These are phyloP conservation scores for Moelleriella libera DNA, from an alignment of 2,329 filamentous ascomycete genomes.

Conservation along the genomic window DNA sequence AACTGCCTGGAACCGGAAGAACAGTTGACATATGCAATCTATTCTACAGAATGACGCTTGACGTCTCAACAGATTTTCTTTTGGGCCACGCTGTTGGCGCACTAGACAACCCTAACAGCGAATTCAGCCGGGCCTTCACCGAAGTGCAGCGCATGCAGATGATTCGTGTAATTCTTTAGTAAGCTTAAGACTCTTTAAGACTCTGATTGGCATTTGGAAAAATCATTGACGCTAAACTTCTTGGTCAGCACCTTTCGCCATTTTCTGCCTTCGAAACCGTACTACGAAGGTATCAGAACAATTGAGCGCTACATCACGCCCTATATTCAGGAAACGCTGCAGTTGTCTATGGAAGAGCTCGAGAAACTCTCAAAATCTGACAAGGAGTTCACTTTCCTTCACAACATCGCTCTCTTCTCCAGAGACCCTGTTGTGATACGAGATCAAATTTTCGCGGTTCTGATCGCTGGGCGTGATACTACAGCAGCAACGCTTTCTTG, in stretches of 20 bases:
- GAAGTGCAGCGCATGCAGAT: constrained; percentile 61
- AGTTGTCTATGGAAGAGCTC: constrained; percentile 56
- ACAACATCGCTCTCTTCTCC: constrained; percentile 72
- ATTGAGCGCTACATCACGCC: constrained; percentile 66
- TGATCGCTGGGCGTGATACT: constrained; percentile 78
- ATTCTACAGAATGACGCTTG: constrained; percentile 72
- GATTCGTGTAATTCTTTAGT: constrained; percentile 9
- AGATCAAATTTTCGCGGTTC: constrained; percentile 70
- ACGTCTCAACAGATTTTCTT: constrained; percentile 76
- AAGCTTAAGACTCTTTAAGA: not conserved
- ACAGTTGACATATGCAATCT: constrained; percentile 59
- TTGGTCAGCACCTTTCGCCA: constrained; percentile 39
- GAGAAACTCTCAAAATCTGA: constrained; percentile 54
- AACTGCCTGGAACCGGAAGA: constrained; percentile 26
- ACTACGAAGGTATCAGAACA: constrained; percentile 47
- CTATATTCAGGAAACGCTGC: constrained; percentile 63
- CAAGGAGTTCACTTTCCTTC: constrained; percentile 68
- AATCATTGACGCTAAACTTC: not conserved
- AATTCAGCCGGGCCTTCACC: constrained; percentile 71
- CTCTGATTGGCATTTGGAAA: no score
- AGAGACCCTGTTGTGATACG: constrained; percentile 58
- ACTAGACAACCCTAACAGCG: constrained; percentile 35
- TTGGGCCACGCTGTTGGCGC: constrained; percentile 35
- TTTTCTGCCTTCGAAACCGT: constrained; percentile 50
- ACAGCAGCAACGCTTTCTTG: constrained; percentile 73